Base-by-base conservation (phyloP, 2,329 filamentous ascomycete genomes). In the Escovopsis sp. region DNA sequence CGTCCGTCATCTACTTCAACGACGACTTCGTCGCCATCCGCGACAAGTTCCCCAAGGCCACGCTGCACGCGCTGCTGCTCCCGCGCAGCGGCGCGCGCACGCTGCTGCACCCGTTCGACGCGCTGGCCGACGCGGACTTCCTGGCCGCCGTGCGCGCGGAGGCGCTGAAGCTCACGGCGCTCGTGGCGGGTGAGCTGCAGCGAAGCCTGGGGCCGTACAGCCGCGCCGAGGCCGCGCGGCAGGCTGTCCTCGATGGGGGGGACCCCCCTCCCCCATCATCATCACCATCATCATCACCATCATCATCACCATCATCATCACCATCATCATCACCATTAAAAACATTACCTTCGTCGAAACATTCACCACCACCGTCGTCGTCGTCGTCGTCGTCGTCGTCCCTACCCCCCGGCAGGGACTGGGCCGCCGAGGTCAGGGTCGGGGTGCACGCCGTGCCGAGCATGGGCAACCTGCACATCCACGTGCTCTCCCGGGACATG, bases 381-480 rank as follows among this genome's bases (percentile, higher is more conserved):
- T 20, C 20, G 5, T 5, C 20, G 20, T 20, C 20, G 20, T 20
- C 20, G 5, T 3, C 31, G 27, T 34, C 41, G 7, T 54, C 67
- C 35, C 63, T 88, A 8, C 87, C 87, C 0, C 47, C 55, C 0
- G 88, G 87, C 0, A 71, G 89, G 20, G 79, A 95, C 61, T 96
- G 87, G 84, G 62, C 66, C 34, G 64, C 66, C 11, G 85, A 91
- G 24, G 71, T 96, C 39, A 72, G 75, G 39, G 72, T 79, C 15
- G 91, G 91, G 12, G 73, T 94, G 7, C 91, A 98, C 62, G 82
- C 85, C 3, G 76, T 81, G 50, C 91, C 91, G 3, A 88, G 81
- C 43, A 96, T 98, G 91, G 80, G 75, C 48, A 86, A 96, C 58
- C 57, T 96, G 42, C 91, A 98, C 61, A 70, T 96, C 4, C 91